phyloP scores from a whole-genome alignment of 257 asterid species.

The Nicotiana noctiflora region DNA sequence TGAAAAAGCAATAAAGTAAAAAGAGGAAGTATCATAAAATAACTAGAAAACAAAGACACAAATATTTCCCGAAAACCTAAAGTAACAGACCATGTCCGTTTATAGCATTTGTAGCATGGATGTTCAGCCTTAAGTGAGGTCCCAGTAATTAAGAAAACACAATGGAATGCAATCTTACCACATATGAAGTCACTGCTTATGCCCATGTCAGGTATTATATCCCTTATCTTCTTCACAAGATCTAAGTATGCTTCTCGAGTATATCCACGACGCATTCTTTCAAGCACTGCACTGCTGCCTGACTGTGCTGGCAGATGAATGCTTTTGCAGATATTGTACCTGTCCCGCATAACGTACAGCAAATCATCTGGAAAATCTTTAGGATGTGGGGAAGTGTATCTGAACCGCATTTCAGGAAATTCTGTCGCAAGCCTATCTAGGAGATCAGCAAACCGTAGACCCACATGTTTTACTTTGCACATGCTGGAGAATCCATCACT shows the following conservation, averaged over 20 bases:
- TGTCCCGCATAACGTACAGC: conserved; percentile 79
- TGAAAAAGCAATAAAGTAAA: not conserved
- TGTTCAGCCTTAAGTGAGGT: not conserved
- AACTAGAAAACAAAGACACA: not conserved
- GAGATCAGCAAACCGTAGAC: conserved; percentile 92
- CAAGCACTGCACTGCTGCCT: conserved; percentile 81
- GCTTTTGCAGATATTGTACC: conserved; percentile 85
- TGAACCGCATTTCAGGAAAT: conserved; percentile 92
- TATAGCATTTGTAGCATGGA: not conserved
- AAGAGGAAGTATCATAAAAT: not conserved
- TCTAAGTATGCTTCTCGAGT: conserved; percentile 88
- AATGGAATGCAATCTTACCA: conserved; percentile 43
- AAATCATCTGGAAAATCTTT: conserved; percentile 93
- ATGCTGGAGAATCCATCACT: conserved; percentile 90
- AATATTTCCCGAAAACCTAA: not conserved
- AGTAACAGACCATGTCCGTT: not conserved
- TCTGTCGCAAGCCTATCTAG: conserved; percentile 74
- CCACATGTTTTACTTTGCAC: conserved; percentile 68
- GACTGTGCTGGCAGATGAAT: conserved; percentile 96
- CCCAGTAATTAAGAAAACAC: conserved; percentile 1
- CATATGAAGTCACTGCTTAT: conserved; percentile 96
- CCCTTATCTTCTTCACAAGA: conserved; percentile 71
- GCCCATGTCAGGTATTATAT: conserved; percentile 76
- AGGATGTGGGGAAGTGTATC: conserved; percentile 98
- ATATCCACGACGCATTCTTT: conserved; percentile 89